Evolutionary conservation across 2,329 filamentous ascomycete genomes (phyloP).

Genomic region (Claviceps maximensis): DNA sequence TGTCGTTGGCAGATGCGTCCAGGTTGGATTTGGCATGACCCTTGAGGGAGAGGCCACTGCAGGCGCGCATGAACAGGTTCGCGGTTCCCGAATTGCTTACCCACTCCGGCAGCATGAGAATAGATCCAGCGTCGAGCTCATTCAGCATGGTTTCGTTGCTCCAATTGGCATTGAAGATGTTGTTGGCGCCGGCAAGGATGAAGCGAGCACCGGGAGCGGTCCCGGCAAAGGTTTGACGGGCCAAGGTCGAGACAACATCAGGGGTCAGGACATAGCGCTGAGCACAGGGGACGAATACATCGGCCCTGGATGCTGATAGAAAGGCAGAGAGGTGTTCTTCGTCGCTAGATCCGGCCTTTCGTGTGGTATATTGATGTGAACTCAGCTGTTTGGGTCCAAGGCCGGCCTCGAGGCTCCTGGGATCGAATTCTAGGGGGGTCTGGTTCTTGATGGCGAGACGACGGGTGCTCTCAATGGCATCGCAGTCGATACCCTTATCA

Average conservation of each 20-base stretch:
- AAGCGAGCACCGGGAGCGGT: not conserved
- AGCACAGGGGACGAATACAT: not conserved
- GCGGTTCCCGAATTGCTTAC: not conserved
- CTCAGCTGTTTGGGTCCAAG: not conserved
- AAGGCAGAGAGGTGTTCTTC: not conserved
- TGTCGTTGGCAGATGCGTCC: not conserved
- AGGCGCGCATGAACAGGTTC: not conserved
- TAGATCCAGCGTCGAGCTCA: not conserved
- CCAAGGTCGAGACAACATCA: not conserved
- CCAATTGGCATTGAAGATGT: not conserved
- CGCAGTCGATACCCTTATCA: not conserved
- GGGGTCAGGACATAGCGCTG: not conserved
- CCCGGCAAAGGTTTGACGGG: not conserved
- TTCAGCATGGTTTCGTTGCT: not conserved
- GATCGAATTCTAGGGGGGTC: not conserved
- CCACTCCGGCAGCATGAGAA: not conserved
- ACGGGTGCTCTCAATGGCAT: not conserved
- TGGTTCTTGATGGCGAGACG: not conserved
- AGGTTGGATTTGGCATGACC: not conserved
- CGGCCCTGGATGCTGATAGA: not conserved
- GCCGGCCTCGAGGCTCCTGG: not conserved
- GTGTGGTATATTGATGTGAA: not conserved
- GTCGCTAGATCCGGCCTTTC: not conserved
- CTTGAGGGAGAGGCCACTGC: not conserved
- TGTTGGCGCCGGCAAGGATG: not conserved